Conservation (phyloP, 805 yeast genomes). For the Trichomonascus vanleenenianus region DNA sequence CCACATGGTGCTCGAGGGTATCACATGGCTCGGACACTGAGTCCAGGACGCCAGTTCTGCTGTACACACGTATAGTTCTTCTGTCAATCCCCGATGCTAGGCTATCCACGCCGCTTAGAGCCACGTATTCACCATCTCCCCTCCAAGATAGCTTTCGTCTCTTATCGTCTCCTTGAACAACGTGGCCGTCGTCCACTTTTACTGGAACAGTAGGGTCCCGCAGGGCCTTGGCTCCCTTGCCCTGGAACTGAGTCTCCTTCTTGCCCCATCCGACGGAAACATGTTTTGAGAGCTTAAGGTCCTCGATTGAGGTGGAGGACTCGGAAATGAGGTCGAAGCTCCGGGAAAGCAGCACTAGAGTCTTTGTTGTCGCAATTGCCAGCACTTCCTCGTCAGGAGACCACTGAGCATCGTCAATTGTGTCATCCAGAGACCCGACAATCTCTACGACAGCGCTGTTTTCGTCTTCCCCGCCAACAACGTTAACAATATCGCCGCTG, state of each 20-base stretch:
- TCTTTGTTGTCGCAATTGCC: constrained; percentile 54
- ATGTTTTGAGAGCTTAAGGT: constrained; percentile 65
- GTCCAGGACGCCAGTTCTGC: constrained; percentile 63
- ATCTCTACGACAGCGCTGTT: constrained; percentile 47
- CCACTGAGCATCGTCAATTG: constrained; percentile 71
- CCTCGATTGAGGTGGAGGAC: constrained; percentile 47
- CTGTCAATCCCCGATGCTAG: constrained; percentile 34
- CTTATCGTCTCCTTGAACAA: constrained; percentile 45
- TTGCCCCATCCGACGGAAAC: constrained; percentile 99
- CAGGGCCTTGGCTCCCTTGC: constrained; percentile 76
- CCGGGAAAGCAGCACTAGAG: constrained; percentile 59
- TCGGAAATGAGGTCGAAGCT: constrained; percentile 75
- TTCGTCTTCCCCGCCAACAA: constrained; percentile 49
- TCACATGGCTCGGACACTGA: constrained; percentile 88
- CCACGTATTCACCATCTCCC: constrained; percentile 85
- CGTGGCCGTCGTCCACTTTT: constrained; percentile 59
- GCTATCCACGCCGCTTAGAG: constrained; percentile 56
- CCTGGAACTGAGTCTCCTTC: constrained; percentile 92
- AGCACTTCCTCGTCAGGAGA: constrained; percentile 86
- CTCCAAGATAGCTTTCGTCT: constrained; percentile 70
- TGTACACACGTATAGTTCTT: constrained; percentile 76
- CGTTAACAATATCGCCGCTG: constrained; percentile 62
- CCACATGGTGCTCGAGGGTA: constrained; percentile 60
- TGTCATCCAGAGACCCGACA: constrained; percentile 77
- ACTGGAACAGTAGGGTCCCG: constrained; percentile 85